Percentiles rank a stretch among this genome's conserved stretches.
Evolutionary conservation across 306 rosid genomes (phyloP).

Genomic region (Glycine tomentella): DNA sequence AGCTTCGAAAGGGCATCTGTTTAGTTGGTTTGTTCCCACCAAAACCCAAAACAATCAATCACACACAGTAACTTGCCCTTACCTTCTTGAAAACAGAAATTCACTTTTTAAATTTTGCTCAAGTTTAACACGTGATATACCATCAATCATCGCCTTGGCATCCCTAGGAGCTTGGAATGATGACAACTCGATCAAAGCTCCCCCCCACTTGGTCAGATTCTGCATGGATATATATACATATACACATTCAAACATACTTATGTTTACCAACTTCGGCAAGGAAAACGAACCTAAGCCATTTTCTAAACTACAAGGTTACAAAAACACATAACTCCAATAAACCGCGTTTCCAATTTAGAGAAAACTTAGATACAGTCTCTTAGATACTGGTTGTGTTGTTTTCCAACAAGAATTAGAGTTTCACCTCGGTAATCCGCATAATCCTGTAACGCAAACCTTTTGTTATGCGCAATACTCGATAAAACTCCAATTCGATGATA

Average conservation of each 20-base stretch:
- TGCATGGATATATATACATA: slow-evolving; percentile 38
- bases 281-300: slow-evolving; percentile 18
- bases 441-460: neutral
- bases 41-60: slow-evolving; percentile 17
- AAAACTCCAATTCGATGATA: neutral
- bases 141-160: slow-evolving; percentile 65
- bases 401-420: neutral
- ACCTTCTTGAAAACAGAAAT: neutral
- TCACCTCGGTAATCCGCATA: neutral
- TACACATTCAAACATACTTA: neutral
- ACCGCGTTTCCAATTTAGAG: neutral
- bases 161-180: slow-evolving; percentile 64
- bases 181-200: slow-evolving; percentile 77
- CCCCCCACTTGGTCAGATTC: slow-evolving; percentile 85
- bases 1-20: slow-evolving; percentile 72
- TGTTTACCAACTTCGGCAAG: neutral
- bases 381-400: neutral
- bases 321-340: slow-evolving; percentile 10
- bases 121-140: slow-evolving; percentile 42
- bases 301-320: neutral
- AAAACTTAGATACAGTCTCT: neutral
- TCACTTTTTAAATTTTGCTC: slow-evolving; percentile 4
- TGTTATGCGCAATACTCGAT: neutral
- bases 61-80: neutral
- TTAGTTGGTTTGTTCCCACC: neutral